A percentile compares a stretch with the other conserved stretches of the same genome.
Evolutionary conservation across 164 flowering plant genomes (phyloP).

Genomic region (Piper longum): DNA sequence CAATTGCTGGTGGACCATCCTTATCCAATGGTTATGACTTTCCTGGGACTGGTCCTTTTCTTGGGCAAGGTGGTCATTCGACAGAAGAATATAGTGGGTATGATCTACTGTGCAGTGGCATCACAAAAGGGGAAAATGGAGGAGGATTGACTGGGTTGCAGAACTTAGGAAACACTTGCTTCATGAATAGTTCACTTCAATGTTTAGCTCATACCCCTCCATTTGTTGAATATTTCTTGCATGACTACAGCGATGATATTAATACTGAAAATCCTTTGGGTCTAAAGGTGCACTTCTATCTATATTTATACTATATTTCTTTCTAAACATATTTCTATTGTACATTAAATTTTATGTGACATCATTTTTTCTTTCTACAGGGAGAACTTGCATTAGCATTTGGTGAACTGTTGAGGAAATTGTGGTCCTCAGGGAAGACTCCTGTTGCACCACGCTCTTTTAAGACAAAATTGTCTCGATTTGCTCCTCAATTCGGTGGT

Average conservation of each 20-base stretch:
- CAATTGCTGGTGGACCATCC: neutral
- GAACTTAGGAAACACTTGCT: conserved; percentile 97
- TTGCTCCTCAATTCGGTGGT: conserved; percentile 99
- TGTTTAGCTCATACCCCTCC: conserved; percentile 90
- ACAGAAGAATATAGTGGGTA: conserved; percentile 33
- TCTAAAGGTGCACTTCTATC: conserved; percentile 42
- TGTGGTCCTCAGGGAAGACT: conserved; percentile 79
- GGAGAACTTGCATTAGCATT: conserved; percentile 97
- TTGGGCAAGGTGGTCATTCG: conserved; percentile 24
- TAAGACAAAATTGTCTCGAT: conserved; percentile 83
- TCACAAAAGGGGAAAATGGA: conserved; percentile 27
- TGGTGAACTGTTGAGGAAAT: conserved; percentile 88
- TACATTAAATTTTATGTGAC: neutral
- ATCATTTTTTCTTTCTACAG: conserved; percentile 16
- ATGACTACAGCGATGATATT: conserved; percentile 74
- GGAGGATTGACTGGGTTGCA: conserved; percentile 91
- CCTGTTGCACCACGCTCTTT: conserved; percentile 87
- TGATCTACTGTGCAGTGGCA: conserved; percentile 13
- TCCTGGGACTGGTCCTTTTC: conserved; percentile 24
- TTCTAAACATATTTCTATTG: neutral
- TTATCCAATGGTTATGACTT: conserved; percentile 53
- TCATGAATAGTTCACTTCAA: conserved; percentile 17
- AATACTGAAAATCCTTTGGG: conserved; percentile 84
- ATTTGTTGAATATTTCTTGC: conserved; percentile 69
- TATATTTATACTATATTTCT: neutral